Evolutionary conservation across 2,329 filamentous ascomycete genomes (phyloP).

Genomic region (Fusarium foetens): DNA sequence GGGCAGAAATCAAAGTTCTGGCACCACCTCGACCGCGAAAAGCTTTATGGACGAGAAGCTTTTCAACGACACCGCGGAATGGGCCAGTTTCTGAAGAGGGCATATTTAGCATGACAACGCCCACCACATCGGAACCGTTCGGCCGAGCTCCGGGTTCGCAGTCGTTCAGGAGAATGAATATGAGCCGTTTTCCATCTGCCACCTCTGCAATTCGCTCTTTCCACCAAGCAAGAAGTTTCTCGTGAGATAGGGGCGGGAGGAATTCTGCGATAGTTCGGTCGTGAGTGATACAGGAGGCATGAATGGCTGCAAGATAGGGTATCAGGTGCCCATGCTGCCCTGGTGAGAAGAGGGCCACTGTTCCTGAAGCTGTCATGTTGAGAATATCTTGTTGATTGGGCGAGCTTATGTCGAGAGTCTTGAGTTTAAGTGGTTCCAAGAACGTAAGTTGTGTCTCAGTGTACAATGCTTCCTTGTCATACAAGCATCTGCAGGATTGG

Average conservation of each 20-base stretch:
- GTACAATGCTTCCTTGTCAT: slow-evolving; percentile 5
- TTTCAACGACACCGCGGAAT: slow-evolving; percentile 66
- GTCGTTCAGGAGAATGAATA: slow-evolving; percentile 62
- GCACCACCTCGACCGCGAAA: slow-evolving; percentile 64
- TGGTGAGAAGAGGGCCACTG: slow-evolving; percentile 56
- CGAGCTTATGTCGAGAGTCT: not conserved
- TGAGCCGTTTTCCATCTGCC: slow-evolving; percentile 56
- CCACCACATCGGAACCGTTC: slow-evolving; percentile 60
- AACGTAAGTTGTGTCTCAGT: slow-evolving; percentile 1
- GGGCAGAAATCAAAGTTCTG: slow-evolving; percentile 59
- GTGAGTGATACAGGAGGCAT: slow-evolving; percentile 67
- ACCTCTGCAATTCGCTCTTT: slow-evolving; percentile 62
- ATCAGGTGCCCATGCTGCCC: slow-evolving; percentile 62
- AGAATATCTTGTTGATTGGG: not conserved
- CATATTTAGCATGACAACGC: slow-evolving; percentile 65
- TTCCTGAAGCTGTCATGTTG: slow-evolving; percentile 48
- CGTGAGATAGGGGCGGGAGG: slow-evolving; percentile 66
- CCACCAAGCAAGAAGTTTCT: slow-evolving; percentile 68
- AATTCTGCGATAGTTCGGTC: slow-evolving; percentile 68
- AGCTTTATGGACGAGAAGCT: slow-evolving; percentile 65
- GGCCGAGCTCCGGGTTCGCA: slow-evolving; percentile 47
- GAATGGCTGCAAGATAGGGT: slow-evolving; percentile 66
- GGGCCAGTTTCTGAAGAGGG: slow-evolving; percentile 65
- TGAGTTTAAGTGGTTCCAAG: not conserved
- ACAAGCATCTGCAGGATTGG: not conserved